Evolutionary conservation across 768 basidiomycete genomes (phyloP), one percentile per base, ranked within the genome.

Genomic region (Suillus decipiens): DNA sequence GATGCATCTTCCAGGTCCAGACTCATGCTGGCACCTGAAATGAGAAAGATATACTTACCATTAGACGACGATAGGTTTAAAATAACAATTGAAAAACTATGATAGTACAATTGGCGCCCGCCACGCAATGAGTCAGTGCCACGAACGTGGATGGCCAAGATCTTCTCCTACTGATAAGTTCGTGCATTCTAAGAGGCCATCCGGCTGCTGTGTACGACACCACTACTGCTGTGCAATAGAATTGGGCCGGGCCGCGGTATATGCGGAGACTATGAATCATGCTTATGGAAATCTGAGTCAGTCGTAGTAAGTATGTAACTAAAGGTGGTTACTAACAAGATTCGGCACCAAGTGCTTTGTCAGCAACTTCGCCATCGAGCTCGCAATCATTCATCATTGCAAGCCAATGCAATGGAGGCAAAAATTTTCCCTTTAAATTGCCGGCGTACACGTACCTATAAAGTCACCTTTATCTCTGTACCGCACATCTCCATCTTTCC

Each of bases 351-450:
- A 33, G 6, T 33, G 33, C 51, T 53, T 53, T 53, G 51, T 53
- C 19, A 53, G 51, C 51, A 33, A 53, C 10, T 19, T 28, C 48
- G 51, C 51, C 31, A 53, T 34, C 51, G 51, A 53, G 51, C 51
- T 34, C 51, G 51, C 33, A n/a, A 34, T 53, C 10, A n/a, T 48
- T 31, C 17, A 53, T 53, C 11, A n/a, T 48, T 31, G 10, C 50
- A 31, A 19, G 50, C 5, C 4, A 34, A 19, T 53, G 19, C 6
- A 53, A 53, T 53, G 31, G 31, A 53, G 11, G 15, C 17, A 31
- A 17, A 53, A 11, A 11, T 22, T 50, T 15, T 50, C 31, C 10
- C 50, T 6, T 33, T 19, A 19, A 50, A 28, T 28, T 36, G 11
- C 36, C n/a, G 36, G 6, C 7, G 6, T 12, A 34, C 11, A n/a